Evolutionary conservation across 2,329 filamentous ascomycete species (phyloP).

Genomic region (Aspergillus ustus): DNA sequence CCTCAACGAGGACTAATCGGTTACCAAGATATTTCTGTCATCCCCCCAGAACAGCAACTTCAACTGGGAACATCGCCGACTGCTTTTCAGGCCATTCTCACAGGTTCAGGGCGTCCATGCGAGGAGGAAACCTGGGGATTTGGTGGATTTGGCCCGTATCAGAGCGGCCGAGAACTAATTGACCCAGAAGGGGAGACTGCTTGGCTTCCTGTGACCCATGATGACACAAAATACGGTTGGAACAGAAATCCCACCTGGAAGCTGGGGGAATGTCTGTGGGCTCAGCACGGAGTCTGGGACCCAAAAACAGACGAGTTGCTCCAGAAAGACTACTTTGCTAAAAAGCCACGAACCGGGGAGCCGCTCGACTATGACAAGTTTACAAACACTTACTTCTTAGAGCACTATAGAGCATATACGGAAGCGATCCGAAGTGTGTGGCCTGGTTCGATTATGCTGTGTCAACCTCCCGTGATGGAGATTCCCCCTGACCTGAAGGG

Average conservation of each 20-base stretch:
- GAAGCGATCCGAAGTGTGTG: conserved; percentile 76
- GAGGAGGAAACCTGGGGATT: conserved; percentile 94
- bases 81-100: conserved; percentile 90
- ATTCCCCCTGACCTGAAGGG: conserved; percentile 87
- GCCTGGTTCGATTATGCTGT: conserved; percentile 81
- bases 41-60: conserved; percentile 85
- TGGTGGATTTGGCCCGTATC: conserved; percentile 88
- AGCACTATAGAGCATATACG: conserved; percentile 77
- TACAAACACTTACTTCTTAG: conserved; percentile 89
- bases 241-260: conserved; percentile 87
- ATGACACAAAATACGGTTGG: conserved; percentile 89
- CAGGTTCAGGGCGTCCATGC: conserved; percentile 85
- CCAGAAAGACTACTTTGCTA: conserved; percentile 85
- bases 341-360: conserved; percentile 74
- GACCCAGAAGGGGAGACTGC: conserved; percentile 85
- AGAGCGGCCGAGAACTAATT: conserved; percentile 79
- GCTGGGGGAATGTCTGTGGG: conserved; percentile 94
- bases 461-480: conserved; percentile 90
- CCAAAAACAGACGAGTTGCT: conserved; percentile 75
- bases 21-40: conserved; percentile 76
- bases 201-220: conserved; percentile 82
- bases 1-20: conserved; percentile 88
- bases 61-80: conserved; percentile 94
- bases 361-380: conserved; percentile 81
- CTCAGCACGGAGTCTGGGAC: conserved; percentile 96